These are phyloP conservation scores for Gossypium davidsonii DNA, from an alignment of 441 rosid species.

Conservation along the genomic window DNA sequence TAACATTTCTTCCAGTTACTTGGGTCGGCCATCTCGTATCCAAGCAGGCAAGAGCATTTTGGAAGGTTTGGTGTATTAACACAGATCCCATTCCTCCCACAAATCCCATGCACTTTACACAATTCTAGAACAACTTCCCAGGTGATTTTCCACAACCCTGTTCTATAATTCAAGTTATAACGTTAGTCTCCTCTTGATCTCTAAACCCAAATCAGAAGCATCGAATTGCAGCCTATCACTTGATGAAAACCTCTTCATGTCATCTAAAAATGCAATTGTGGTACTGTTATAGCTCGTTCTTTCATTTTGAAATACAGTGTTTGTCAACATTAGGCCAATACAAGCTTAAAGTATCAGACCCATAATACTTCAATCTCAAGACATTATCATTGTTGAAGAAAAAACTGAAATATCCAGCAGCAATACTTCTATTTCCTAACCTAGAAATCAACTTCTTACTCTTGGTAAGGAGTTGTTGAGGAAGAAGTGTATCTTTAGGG, in stretches of 20 bases:
- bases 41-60: conserved; percentile 42
- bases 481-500: conserved; percentile 43
- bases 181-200: conserved; percentile 30
- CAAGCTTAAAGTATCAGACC: conserved; percentile 36
- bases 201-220: conserved; percentile 28
- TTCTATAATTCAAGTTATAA: conserved; percentile 23
- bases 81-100: conserved; percentile 42
- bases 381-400: conserved; percentile 38
- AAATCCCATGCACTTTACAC: conserved; percentile 38
- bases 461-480: conserved; percentile 28
- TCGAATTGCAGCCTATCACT: conserved; percentile 31
- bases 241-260: conserved; percentile 26
- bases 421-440: conserved; percentile 14
- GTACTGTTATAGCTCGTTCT: conserved; percentile 34
- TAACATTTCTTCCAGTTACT: conserved; percentile 22
- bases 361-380: conserved; percentile 33
- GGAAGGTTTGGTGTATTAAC: conserved; percentile 25
- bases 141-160: conserved; percentile 12
- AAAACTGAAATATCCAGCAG: conserved; percentile 26
- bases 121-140: conserved; percentile 1
- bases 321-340: conserved; percentile 36
- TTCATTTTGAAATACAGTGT: not conserved
- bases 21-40: conserved; percentile 22
- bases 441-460: conserved; percentile 26
- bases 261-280: conserved; percentile 31